Evolutionary conservation across 2,329 filamentous ascomycete species (phyloP).

Genomic region (Capronia americana): DNA sequence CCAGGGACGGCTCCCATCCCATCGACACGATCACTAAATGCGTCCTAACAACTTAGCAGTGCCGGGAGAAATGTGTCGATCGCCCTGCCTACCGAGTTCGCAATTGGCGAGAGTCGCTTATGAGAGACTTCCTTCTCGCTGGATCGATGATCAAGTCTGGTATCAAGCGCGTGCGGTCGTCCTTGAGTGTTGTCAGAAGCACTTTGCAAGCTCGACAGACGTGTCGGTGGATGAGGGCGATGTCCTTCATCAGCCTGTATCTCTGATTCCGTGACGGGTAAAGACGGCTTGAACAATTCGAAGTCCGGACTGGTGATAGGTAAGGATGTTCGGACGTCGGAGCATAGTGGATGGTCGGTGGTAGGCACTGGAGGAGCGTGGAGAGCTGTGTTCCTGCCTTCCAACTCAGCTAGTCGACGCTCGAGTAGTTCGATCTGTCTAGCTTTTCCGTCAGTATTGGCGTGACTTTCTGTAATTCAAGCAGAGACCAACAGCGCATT

Average conservation of each 20-base stretch:
- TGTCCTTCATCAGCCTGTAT: background rate
- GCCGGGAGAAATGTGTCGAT: background rate
- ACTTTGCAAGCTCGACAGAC: background rate
- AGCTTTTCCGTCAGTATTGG: background rate
- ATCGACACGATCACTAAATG: slow-evolving; percentile 3
- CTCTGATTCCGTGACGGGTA: background rate
- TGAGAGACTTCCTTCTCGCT: background rate
- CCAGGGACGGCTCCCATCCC: slow-evolving; percentile 14
- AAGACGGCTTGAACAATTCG: background rate
- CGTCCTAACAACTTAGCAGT: background rate
- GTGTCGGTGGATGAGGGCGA: background rate
- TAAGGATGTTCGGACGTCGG: background rate
- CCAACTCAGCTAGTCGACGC: slow-evolving; percentile 8
- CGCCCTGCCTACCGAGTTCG: background rate
- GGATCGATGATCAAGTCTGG: background rate
- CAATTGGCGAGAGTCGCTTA: background rate
- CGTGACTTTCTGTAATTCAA: background rate
- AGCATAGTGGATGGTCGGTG: background rate
- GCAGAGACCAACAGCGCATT: background rate
- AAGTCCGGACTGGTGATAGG: background rate
- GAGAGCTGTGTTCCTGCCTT: background rate
- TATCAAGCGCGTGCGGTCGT: background rate
- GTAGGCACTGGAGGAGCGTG: background rate
- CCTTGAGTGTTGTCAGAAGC: background rate
- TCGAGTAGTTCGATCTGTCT: slow-evolving; percentile 17